phyloP scores from a whole-genome alignment of 805 yeast species.

The Barnettozyma wickerhamii region DNA sequence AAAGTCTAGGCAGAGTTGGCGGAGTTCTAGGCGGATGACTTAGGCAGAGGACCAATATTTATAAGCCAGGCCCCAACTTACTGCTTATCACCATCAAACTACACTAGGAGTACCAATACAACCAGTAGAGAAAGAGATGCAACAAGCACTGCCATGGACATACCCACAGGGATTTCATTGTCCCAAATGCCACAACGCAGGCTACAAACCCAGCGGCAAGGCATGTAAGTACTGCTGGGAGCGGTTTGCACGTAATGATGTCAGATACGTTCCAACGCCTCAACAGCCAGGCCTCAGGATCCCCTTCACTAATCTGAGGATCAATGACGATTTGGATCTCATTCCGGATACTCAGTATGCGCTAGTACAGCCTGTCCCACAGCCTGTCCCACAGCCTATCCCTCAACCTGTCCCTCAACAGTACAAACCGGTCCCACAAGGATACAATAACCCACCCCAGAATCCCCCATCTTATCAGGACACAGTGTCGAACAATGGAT shows the following conservation, averaged over 20 bases:
- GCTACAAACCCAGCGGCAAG: constrained; percentile 53
- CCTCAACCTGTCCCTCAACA: not conserved
- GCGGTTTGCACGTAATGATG: constrained; percentile 38
- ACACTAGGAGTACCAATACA: not conserved
- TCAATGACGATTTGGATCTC: constrained; percentile 13
- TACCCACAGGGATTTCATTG: constrained; percentile 65
- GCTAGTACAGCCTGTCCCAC: too few relatives aligned
- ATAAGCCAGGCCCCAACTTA: too few relatives aligned
- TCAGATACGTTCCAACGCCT: constrained; percentile 2
- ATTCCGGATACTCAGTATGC: constrained; percentile 1
- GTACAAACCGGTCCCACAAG: too few relatives aligned
- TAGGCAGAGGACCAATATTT: too few relatives aligned
- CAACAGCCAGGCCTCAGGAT: constrained; percentile 12
- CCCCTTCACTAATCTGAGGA: constrained; percentile 17
- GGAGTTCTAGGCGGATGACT: too few relatives aligned
- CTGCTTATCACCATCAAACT: not conserved
- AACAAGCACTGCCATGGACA: constrained; percentile 42
- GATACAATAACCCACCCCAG: too few relatives aligned
- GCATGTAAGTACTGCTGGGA: constrained; percentile 72
- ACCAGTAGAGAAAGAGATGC: not conserved
- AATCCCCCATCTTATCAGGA: not conserved
- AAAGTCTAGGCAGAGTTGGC: too few relatives aligned
- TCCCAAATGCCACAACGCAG: constrained; percentile 70
- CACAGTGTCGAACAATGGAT: too few relatives aligned
- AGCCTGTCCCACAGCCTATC: constrained; percentile 3